phyloP scores from a whole-genome alignment of 352 stramenopile genomes.

The Phytopythium boreale region DNA sequence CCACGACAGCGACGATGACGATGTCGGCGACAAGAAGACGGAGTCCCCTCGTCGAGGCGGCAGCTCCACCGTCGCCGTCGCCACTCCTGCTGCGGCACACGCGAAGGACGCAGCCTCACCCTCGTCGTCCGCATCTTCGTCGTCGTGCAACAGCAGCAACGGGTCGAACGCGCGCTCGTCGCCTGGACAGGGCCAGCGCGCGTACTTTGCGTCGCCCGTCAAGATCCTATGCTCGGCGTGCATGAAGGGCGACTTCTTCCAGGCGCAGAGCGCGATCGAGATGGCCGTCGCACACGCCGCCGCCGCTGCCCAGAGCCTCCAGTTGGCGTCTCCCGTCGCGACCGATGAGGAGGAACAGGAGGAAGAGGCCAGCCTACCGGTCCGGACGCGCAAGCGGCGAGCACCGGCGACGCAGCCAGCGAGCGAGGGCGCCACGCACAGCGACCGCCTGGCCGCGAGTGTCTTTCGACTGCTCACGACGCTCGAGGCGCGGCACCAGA shows the following conservation, averaged over 20 bases:
- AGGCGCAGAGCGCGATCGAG: constrained; percentile 63
- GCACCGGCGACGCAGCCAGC: constrained; percentile 1
- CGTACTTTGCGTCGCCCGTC: constrained; percentile 57
- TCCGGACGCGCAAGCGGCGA: neutral
- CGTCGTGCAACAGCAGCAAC: neutral
- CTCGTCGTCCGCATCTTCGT: neutral
- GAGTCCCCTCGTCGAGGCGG: constrained; percentile 6
- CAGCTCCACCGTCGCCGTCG: neutral
- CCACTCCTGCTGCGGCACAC: neutral
- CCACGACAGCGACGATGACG: constrained; percentile 26
- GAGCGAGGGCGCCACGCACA: constrained; percentile 2
- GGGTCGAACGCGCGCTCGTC: constrained; percentile 1
- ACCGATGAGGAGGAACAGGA: constrained; percentile 13
- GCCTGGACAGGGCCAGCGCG: constrained; percentile 19
- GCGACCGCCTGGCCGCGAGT: constrained; percentile 19
- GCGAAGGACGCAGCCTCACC: neutral
- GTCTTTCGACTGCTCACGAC: constrained; percentile 60
- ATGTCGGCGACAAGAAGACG: constrained; percentile 10
- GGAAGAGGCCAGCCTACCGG: constrained; percentile 6
- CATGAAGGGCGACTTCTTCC: constrained; percentile 72
- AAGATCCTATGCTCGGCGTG: constrained; percentile 69
- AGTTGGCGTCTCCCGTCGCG: neutral
- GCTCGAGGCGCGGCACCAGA: constrained; percentile 64
- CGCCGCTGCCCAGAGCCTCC: constrained; percentile 16
- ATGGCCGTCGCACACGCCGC: constrained; percentile 41